A percentile compares a stretch with the other conserved stretches of the same genome.
These are phyloP conservation scores for Diaporthe citri DNA, from an alignment of 2,329 filamentous ascomycete species.

Conservation along the genomic window DNA sequence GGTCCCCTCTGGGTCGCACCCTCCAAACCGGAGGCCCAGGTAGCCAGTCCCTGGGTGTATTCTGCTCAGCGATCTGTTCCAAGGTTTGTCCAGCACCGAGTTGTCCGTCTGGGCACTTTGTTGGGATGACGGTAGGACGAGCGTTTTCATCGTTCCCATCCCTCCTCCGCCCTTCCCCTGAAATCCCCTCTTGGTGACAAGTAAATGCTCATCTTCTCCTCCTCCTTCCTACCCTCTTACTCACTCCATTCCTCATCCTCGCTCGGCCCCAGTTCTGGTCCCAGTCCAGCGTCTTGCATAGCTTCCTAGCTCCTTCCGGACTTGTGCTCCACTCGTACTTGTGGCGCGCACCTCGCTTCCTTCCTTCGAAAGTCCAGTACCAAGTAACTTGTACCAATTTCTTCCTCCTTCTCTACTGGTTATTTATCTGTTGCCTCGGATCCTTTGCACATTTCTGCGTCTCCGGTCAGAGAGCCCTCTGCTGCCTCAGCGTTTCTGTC, in stretches of 20 bases:
- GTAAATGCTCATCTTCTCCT: background rate
- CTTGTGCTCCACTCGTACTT: background rate
- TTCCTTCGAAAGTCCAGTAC: background rate
- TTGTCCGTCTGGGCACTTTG: background rate
- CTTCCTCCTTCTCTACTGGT: background rate
- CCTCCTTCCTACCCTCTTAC: background rate
- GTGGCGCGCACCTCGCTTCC: background rate
- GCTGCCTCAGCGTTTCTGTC: background rate
- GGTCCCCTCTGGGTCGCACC: background rate
- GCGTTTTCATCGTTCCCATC: background rate
- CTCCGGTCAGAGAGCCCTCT: background rate
- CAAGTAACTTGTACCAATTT: background rate
- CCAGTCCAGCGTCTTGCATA: background rate
- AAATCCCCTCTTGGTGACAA: background rate
- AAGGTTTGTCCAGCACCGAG: background rate
- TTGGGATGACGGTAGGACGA: constrained; percentile 20
- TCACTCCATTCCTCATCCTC: background rate
- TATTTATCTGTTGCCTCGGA: too few species aligned
- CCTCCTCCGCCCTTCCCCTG: background rate
- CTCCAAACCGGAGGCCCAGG: background rate
- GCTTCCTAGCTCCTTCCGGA: constrained; percentile 4
- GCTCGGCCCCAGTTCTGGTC: background rate
- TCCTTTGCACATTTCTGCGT: background rate
- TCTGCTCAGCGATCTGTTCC: background rate
- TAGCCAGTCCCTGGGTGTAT: background rate